Evolutionary conservation across 1,139 yeast species (phyloP), one percentile per base, ranked within the genome.

Genomic region (Meyerozyma smithsonii): DNA sequence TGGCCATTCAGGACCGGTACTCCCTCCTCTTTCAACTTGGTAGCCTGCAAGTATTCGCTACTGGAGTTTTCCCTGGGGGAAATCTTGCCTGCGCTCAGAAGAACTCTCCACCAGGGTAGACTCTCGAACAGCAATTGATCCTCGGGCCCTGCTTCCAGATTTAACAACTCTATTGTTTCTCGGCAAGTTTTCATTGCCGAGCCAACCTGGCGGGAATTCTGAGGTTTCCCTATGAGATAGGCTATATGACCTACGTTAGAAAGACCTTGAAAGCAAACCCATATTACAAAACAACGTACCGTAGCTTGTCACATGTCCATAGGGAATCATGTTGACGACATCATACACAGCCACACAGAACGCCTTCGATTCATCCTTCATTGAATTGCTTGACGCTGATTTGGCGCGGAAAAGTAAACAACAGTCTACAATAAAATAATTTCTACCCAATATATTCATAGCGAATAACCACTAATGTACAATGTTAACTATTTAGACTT

Each of bases 101-200:
- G 62, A 1, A 85, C 86, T 39, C 95, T 62, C 90, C 92, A 84
- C 95, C 95, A 85, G 1, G 95, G 94, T 8, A 84, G 74, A 8
- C 62, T 62, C 1, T 47, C 58, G 2, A 51, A 34, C 32, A 67
- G 56, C 21, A 61, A 48, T 39, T 36, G 50, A 20, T 52, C 56
- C 17, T 51, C 54, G 3, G 45, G 36, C 2, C 39, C 45, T 1
- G 47, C 43, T 5, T 54, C 62, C 5, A 35, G 43, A 23, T 57
- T 56, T 14, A 69, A 48, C 28, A 49, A 46, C 8, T 52, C 45
- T 1, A 62, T 42, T 26, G 69, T 61, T 12, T 46, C 45, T 3
- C 48, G 34, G 26, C 46, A 50, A 39, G 74, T 68, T 55, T 84
- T 85, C 43, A 85, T 61, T 0, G 89, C 77, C 25, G 73, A 72